Evolutionary conservation across 306 rosid species (phyloP).

Genomic region (Sphenostylis stenocarpa): DNA sequence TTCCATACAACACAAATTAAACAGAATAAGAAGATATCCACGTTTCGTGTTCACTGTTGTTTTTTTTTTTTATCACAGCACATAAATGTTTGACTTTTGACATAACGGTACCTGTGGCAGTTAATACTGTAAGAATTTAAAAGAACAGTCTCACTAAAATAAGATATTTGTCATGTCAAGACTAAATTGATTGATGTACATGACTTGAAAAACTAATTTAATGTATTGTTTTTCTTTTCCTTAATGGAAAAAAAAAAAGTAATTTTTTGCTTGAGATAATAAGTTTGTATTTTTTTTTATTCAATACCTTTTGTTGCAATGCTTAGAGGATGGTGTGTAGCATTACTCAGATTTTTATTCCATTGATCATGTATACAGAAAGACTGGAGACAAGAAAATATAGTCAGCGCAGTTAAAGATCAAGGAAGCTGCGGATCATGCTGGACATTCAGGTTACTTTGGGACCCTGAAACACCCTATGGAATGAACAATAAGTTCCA

Average conservation of each 20-base stretch:
- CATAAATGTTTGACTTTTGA: no score
- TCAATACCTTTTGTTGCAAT: not conserved
- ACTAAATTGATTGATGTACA: not conserved
- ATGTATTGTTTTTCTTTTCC: not conserved
- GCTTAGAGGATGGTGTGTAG: not conserved
- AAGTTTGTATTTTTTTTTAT: not conserved
- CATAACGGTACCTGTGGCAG: not conserved
- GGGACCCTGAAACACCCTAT: not conserved
- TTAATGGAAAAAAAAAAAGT: not conserved
- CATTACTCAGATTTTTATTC: not conserved
- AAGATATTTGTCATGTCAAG: not conserved
- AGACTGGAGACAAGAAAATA: conserved; percentile 76
- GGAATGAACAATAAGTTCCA: not conserved
- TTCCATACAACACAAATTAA: not conserved
- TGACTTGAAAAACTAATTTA: not conserved
- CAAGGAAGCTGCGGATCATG: conserved; percentile 62
- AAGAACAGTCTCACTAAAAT: not conserved
- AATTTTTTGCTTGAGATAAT: not conserved
- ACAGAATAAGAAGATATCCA: not conserved
- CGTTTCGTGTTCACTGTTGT: not conserved
- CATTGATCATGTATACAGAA: conserved; percentile 47
- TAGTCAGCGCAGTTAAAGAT: conserved; percentile 72
- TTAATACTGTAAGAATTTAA: not conserved
- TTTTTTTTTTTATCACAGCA: not conserved
- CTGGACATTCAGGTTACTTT: conserved; percentile 42